Evolutionary conservation across 2,329 filamentous ascomycete species (phyloP).

Genomic region (Biscogniauxia mediterranea): DNA sequence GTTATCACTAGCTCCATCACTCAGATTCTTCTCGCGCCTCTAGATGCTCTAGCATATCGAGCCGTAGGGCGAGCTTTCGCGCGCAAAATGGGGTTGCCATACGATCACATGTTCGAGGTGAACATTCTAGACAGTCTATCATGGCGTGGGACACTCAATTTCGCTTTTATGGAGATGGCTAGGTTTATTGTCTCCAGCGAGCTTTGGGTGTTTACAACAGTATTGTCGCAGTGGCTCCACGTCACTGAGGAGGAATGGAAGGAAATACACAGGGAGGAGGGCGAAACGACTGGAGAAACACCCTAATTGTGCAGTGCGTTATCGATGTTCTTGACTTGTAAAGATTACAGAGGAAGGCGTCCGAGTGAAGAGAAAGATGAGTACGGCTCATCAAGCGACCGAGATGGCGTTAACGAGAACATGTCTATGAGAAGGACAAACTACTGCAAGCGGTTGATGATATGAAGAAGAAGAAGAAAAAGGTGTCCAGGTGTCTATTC

Average conservation of each 20-base stretch:
- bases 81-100: constrained; percentile 37
- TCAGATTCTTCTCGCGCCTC: constrained; percentile 44
- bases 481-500: background rate
- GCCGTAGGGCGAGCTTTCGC: constrained; percentile 44
- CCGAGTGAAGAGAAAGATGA: background rate
- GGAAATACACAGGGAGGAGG: constrained; percentile 31
- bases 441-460: background rate
- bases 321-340: background rate
- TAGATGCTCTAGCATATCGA: constrained; percentile 47
- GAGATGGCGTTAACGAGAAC: background rate
- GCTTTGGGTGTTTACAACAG: constrained; percentile 44
- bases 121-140: constrained; percentile 39
- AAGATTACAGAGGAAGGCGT: background rate
- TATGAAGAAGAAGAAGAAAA: too few relatives aligned
- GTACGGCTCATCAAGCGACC: background rate
- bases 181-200: constrained; percentile 45
- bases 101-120: constrained; percentile 38
- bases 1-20: constrained; percentile 44
- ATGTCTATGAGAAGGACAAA: background rate
- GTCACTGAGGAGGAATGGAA: constrained; percentile 45
- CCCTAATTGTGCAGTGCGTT: background rate
- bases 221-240: constrained; percentile 39
- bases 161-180: constrained; percentile 45
- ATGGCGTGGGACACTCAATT: constrained; percentile 42
- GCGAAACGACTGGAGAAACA: background rate